Conservation (phyloP, 768 basidiomycete species). For the Inosperma sp. region DNA sequence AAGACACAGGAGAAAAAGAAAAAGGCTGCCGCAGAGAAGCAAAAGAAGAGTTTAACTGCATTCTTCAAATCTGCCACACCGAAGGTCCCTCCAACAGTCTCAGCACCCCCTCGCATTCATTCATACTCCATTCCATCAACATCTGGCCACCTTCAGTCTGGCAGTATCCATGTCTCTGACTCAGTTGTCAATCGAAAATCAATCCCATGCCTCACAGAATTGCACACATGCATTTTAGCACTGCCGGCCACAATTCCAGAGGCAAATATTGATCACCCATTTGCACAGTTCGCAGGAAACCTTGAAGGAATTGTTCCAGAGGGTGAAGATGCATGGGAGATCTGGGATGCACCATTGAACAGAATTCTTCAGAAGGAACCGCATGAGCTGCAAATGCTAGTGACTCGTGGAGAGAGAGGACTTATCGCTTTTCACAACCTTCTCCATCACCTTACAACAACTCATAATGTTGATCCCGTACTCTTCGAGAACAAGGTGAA, state of each 20-base stretch:
- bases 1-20: neutral
- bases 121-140: neutral
- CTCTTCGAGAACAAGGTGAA: constrained; percentile 7
- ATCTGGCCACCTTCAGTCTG: neutral
- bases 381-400: neutral
- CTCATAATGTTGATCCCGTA: neutral
- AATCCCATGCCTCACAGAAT: neutral
- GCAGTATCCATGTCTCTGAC: neutral
- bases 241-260: neutral
- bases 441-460: neutral
- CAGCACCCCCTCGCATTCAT: neutral
- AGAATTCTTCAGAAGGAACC: neutral
- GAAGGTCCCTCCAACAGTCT: neutral
- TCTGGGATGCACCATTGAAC: constrained; percentile 1
- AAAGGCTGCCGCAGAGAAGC: neutral
- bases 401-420: neutral
- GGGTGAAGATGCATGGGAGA: constrained; percentile 2
- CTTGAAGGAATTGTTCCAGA: neutral
- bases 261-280: neutral
- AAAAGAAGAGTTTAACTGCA: neutral
- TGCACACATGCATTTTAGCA: neutral
- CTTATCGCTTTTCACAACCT: neutral
- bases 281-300: neutral
- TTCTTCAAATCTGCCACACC: neutral
- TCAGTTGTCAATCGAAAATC: neutral